phyloP scores from a whole-genome alignment of 1,139 yeast genomes.

The Oligophagozyma castellii region DNA sequence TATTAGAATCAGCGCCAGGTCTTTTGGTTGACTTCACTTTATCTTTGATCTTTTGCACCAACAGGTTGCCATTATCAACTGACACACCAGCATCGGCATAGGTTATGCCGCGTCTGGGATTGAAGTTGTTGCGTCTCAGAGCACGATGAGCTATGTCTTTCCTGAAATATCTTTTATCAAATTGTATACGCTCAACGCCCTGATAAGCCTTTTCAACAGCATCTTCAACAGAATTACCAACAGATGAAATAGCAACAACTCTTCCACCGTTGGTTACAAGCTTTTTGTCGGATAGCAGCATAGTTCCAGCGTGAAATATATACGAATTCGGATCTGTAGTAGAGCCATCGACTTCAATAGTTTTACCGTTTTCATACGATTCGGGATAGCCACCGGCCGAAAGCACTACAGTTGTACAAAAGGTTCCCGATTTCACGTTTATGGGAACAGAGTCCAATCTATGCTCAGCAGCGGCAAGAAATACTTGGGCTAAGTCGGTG shows the following conservation, averaged over 20 bases:
- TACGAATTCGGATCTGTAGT: constrained; percentile 41
- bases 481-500: constrained; percentile 82
- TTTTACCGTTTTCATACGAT: constrained; percentile 72
- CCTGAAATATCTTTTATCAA: constrained; percentile 69
- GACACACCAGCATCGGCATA: constrained; percentile 95
- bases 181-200: constrained; percentile 67
- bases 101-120: constrained; percentile 41
- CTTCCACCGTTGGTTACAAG: constrained; percentile 89
- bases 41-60: constrained; percentile 82
- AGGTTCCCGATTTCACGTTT: constrained; percentile 44
- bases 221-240: constrained; percentile 56
- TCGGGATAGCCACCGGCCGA: constrained; percentile 98
- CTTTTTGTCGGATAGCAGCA: constrained; percentile 32
- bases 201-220: constrained; percentile 79
- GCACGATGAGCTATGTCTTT: constrained; percentile 95
- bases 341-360: constrained; percentile 43
- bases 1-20: constrained; percentile 93
- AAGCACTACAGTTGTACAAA: constrained; percentile 85
- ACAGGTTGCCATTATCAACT: constrained; percentile 83
- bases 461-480: constrained; percentile 91
- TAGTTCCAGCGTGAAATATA: constrained; percentile 94
- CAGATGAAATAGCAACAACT: constrained; percentile 90
- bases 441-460: constrained; percentile 77
- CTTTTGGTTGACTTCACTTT: constrained; percentile 91
- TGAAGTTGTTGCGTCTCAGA: constrained; percentile 35